phyloP scores from a whole-genome alignment of 352 stramenopile genomes.

The Phytophthora pluvialis region DNA sequence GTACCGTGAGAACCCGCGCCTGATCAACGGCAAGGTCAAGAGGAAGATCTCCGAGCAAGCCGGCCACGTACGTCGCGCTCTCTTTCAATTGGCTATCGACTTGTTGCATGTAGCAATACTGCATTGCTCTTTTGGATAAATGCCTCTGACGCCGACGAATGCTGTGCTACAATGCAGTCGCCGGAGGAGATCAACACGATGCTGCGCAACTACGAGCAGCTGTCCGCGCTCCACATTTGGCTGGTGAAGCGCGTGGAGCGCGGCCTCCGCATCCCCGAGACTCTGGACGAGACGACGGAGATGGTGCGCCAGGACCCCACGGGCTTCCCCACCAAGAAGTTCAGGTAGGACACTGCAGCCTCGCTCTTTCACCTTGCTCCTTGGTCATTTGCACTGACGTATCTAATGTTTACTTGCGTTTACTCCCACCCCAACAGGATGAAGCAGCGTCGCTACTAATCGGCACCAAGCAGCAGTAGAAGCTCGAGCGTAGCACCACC shows the following conservation, averaged over 20 bases:
- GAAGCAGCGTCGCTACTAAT: slow-evolving; percentile 77
- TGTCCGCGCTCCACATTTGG: slow-evolving; percentile 77
- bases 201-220: slow-evolving; percentile 85
- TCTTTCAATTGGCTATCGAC: not conserved
- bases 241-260: slow-evolving; percentile 84
- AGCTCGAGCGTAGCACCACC: not conserved
- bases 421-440: slow-evolving; percentile 36
- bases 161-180: slow-evolving; percentile 40
- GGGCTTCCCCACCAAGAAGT: slow-evolving; percentile 86
- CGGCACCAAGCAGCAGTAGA: slow-evolving; percentile 18
- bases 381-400: slow-evolving; percentile 12
- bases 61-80: slow-evolving; percentile 61
- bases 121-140: too few relatives aligned
- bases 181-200: slow-evolving; percentile 89
- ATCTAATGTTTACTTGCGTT: not conserved
- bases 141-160: slow-evolving; percentile 2
- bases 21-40: slow-evolving; percentile 89
- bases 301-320: slow-evolving; percentile 84
- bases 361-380: not conserved
- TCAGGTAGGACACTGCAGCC: slow-evolving; percentile 51
- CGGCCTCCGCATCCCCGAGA: slow-evolving; percentile 72
- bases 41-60: slow-evolving; percentile 83
- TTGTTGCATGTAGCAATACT: too few relatives aligned
- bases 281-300: slow-evolving; percentile 80
- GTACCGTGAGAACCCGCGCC: slow-evolving; percentile 67